A percentile compares a stretch with the other conserved stretches of the same genome.
Conservation (phyloP, 495 filamentous ascomycete genomes). For the Penicillium paxilli region DNA sequence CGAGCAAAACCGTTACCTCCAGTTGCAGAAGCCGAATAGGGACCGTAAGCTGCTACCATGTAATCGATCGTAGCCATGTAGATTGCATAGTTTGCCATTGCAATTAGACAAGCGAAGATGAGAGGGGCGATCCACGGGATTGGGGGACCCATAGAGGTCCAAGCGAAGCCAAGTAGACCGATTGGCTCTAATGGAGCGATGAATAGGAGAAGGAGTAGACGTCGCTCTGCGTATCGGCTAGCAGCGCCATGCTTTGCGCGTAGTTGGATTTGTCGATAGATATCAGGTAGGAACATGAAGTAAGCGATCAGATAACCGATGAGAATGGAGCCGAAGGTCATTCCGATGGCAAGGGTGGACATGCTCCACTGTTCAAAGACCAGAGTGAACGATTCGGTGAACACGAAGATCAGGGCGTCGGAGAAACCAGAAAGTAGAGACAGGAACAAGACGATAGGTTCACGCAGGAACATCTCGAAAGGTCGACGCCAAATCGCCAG, state of each 20-base stretch:
- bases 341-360: constrained; percentile 51
- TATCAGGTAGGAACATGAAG: constrained; percentile 62
- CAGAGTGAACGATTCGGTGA: constrained; percentile 65
- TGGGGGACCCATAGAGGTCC: constrained; percentile 60
- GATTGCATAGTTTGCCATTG: constrained; percentile 69
- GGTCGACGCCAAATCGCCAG: constrained; percentile 65
- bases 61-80: constrained; percentile 86
- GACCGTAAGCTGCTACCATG: constrained; percentile 80
- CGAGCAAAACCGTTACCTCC: constrained; percentile 63
- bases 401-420: constrained; percentile 81
- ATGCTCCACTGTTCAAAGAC: constrained; percentile 69
- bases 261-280: constrained; percentile 50
- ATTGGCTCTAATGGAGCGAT: constrained; percentile 65
- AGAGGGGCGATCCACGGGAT: constrained; percentile 63
- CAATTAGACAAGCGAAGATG: constrained; percentile 60
- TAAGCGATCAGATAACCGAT: constrained; percentile 68
- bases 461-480: constrained; percentile 75
- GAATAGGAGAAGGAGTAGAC: constrained; percentile 57
- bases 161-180: constrained; percentile 69
- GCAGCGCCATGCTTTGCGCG: constrained; percentile 48
- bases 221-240: constrained; percentile 57
- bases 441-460: constrained; percentile 72
- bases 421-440: constrained; percentile 75
- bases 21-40: constrained; percentile 76
- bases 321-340: constrained; percentile 64